These are phyloP conservation scores for Mucor saturninus DNA, from an alignment of 371 early-diverging fungal genomes.

Conservation along the genomic window DNA sequence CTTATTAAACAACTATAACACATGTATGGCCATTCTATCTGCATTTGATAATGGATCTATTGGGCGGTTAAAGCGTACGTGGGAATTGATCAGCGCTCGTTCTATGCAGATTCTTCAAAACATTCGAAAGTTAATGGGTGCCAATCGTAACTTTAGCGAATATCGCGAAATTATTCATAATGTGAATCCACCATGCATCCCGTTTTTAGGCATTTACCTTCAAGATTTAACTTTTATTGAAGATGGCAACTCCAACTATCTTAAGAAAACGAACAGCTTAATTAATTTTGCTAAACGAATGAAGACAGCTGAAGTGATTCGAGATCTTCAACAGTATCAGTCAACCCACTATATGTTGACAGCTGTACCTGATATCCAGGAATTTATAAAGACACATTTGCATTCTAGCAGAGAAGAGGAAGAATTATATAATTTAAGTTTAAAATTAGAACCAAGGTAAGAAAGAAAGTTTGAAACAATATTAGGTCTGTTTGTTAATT, in stretches of 20 bases:
- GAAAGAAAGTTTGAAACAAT: background rate
- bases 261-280: slow-evolving; percentile 59
- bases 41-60: slow-evolving; percentile 87
- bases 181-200: slow-evolving; percentile 90
- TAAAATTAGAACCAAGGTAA: slow-evolving; percentile 82
- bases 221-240: slow-evolving; percentile 94
- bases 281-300: slow-evolving; percentile 92
- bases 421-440: slow-evolving; percentile 73
- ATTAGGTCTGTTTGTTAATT: background rate
- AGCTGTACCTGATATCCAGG: slow-evolving; percentile 82
- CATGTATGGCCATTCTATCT: slow-evolving; percentile 85
- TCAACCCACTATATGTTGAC: slow-evolving; percentile 74
- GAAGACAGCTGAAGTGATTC: slow-evolving; percentile 88
- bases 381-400: slow-evolving; percentile 68
- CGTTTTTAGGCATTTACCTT: slow-evolving; percentile 86
- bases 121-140: slow-evolving; percentile 71
- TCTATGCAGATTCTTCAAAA: slow-evolving; percentile 53
- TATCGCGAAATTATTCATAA: slow-evolving; percentile 86
- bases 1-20: slow-evolving; percentile 76
- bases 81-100: slow-evolving; percentile 64
- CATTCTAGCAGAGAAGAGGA: slow-evolving; percentile 57
- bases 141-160: slow-evolving; percentile 78
- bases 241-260: slow-evolving; percentile 78
- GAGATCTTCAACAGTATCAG: slow-evolving; percentile 91
- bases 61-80: slow-evolving; percentile 85